Conservation (phyloP, 1,284 basidiomycete species). For the Heterobasidion irregulare region DNA sequence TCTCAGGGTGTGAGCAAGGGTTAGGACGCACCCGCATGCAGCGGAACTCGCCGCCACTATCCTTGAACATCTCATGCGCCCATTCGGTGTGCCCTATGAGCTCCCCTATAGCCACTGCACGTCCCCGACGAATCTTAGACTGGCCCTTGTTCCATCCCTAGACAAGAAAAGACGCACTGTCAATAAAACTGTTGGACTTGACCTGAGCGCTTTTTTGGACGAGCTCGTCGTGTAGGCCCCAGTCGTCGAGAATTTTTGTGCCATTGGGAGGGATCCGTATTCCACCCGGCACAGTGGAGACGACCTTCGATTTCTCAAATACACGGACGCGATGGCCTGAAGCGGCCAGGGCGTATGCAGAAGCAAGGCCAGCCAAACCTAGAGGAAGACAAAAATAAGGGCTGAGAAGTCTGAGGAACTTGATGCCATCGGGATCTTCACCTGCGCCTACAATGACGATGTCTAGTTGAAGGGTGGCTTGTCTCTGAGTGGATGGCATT, state of each 20-base stretch:
- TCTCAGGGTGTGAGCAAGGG: too few relatives aligned
- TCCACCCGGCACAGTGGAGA: slow-evolving; percentile 27
- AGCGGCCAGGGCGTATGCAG: slow-evolving; percentile 36
- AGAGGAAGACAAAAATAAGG: not conserved
- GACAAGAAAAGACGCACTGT: not conserved
- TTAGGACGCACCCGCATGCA: slow-evolving; percentile 33
- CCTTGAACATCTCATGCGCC: slow-evolving; percentile 42
- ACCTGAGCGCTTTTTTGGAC: slow-evolving; percentile 21
- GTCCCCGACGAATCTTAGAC: not conserved
- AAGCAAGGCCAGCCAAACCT: slow-evolving; percentile 34
- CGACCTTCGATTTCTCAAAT: slow-evolving; percentile 29
- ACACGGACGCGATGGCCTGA: slow-evolving; percentile 45
- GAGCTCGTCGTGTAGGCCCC: slow-evolving; percentile 37
- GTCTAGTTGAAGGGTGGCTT: not conserved
- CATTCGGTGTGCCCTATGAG: slow-evolving; percentile 38
- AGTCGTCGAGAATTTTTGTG: slow-evolving; percentile 40
- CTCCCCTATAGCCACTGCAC: slow-evolving; percentile 35
- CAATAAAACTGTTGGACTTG: slow-evolving; percentile 15
- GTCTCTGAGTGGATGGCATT: not conserved
- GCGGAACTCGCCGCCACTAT: slow-evolving; percentile 45
- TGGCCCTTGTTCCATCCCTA: not conserved
- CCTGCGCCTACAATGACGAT: not conserved
- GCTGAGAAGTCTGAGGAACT: not conserved
- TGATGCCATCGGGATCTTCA: not conserved
- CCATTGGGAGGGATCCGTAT: slow-evolving; percentile 46